Base-by-base conservation (phyloP, 495 filamentous ascomycete species). In the Penicillium mononematosum region DNA sequence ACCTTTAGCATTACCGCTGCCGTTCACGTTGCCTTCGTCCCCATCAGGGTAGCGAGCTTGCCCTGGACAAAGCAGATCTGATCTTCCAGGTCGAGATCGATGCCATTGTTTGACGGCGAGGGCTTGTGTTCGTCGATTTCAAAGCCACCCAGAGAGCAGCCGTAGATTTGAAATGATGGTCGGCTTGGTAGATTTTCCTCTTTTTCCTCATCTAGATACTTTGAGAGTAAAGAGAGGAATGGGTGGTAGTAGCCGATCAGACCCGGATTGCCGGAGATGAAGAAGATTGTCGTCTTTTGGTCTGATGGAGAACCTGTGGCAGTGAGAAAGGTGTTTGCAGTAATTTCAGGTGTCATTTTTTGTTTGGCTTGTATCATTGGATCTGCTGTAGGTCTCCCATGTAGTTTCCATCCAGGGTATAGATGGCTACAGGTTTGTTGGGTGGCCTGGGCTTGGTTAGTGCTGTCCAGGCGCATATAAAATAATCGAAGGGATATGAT, bases 241-340 rank as follows among this genome's bases (percentile, higher is more conserved):
- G 81, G 76, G 36, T 78, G 68, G 71, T 97, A 98, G 77, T 92
- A 97, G 31, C 73, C 75, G 45, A 96, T 85, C 34, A 96, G 74
- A 0, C 93, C 93, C 10, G 93, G 93, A 58, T 96, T 96, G 16
- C 93, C 93, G 27, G 91, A 78, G 41, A 96, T 83, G 69, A 95
- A 90, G 75, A 81, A 86, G 39, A 87, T 74, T 50, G 67, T 71
- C 14, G 66, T 63, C 5, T 68, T 60, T 0, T 55, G 17, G 4
- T 59, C 42, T 10, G 34, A 50, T 20, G 51, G 55, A 45, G 54
- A 32, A 3, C 43, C 49, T 41, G 64, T 58, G 39, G 63, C 60
- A 9, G 61, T 68, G 58, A 68, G 66, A 58, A 77, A 77, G 49
- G 59, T 68, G 50, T 75, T 63, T 27, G 60, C 45, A 1, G 70